phyloP scores from a whole-genome alignment of 345 rosid species.

The Angophora floribunda region DNA sequence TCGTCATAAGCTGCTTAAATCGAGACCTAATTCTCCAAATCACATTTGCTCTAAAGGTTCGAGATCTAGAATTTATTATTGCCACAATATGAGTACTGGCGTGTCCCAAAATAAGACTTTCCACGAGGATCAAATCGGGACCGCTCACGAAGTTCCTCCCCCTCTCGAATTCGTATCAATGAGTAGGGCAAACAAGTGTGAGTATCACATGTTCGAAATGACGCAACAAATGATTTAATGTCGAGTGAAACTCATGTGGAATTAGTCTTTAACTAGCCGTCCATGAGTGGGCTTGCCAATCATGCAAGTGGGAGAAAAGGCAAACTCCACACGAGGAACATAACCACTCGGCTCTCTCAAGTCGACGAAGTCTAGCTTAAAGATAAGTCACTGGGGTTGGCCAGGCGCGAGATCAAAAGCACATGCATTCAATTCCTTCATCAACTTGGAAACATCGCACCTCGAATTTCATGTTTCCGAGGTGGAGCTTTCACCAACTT shows the following conservation, averaged over 20 bases:
- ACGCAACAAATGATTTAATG: neutral
- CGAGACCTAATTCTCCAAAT: neutral
- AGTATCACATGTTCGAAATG: neutral
- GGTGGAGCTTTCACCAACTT: neutral
- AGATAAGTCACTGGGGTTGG: neutral
- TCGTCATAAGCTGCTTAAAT: neutral
- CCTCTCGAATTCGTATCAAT: neutral
- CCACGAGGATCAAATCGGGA: neutral
- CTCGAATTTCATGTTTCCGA: neutral
- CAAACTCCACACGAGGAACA: neutral
- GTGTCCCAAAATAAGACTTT: neutral
- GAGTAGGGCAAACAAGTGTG: neutral
- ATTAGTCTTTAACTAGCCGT: neutral
- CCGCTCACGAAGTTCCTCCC: neutral
- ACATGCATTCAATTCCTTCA: neutral
- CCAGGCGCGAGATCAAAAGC: neutral
- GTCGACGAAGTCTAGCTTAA: neutral
- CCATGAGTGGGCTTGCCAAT: neutral
- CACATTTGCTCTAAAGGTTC: neutral
- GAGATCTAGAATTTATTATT: neutral
- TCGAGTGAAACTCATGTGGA: neutral
- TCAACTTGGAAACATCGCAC: neutral
- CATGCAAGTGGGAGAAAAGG: neutral
- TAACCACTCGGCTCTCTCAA: neutral
- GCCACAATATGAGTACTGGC: fast-evolving